Evolutionary conservation across 2,329 filamentous ascomycete genomes (phyloP).

Genomic region (Fusarium haematococcum): DNA sequence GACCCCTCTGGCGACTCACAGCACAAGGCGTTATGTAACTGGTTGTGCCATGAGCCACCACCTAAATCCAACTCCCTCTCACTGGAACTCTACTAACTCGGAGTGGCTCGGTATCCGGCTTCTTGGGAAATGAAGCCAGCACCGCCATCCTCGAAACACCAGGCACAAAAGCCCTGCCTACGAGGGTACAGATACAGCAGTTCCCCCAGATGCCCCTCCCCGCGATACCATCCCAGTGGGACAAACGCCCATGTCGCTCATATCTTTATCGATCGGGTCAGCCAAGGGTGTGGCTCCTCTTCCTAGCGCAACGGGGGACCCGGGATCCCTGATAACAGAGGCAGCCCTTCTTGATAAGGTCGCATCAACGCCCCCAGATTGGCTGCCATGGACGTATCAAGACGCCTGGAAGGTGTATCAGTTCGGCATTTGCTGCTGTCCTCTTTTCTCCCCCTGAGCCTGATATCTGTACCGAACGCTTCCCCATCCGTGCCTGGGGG

Average conservation of each 20-base stretch:
- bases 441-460: slow-evolving; percentile 13
- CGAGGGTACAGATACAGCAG: slow-evolving; percentile 1
- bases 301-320: slow-evolving; percentile 24
- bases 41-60: slow-evolving; percentile 15
- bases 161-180: not conserved
- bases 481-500: slow-evolving; percentile 21
- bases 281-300: slow-evolving; percentile 31
- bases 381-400: slow-evolving; percentile 7
- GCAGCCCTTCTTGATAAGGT: slow-evolving; percentile 29
- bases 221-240: not conserved
- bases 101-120: slow-evolving; percentile 18
- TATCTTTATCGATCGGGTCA: slow-evolving; percentile 26
- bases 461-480: slow-evolving; percentile 11
- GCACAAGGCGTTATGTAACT: slow-evolving; percentile 37
- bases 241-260: slow-evolving; percentile 4
- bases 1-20: slow-evolving; percentile 31
- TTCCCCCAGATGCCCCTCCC: not conserved
- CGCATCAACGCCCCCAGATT: slow-evolving; percentile 25
- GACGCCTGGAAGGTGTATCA: slow-evolving; percentile 7
- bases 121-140: slow-evolving; percentile 2
- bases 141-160: not conserved
- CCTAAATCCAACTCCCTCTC: slow-evolving; percentile 23
- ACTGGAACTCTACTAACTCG: slow-evolving; percentile 18
- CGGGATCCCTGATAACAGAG: slow-evolving; percentile 26
- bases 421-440: slow-evolving; percentile 8